Evolutionary conservation across 2,329 filamentous ascomycete genomes (phyloP), one percentile per base, ranked within the genome.

Genomic region (Drechslerella dactyloides): DNA sequence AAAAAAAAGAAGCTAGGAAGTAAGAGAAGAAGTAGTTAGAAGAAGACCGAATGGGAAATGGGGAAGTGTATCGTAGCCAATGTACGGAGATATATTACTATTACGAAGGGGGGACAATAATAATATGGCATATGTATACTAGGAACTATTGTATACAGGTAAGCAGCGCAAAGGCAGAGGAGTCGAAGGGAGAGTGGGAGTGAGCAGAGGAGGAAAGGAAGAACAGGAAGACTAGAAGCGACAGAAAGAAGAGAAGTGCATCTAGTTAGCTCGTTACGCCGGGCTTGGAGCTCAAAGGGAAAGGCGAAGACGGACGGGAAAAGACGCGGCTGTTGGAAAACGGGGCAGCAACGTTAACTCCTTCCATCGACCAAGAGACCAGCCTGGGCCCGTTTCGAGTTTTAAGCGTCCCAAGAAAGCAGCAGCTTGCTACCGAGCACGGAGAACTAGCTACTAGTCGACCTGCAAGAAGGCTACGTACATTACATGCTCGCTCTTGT

Each of bases 311-410:
- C 33, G 42, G 59, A 63, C 37, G 56, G 56, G 68, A 61, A 65
- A 57, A 48, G 68, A 60, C 59, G 60, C 53, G 50, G 60, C 53
- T 70, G 66, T 35, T 60, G 66, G 51, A 62, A 69, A 63, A 63
- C 59, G 53, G 52, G 58, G 51, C 61, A 65, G 53, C 44, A 48
- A 48, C 44, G 44, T 48, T 48, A 23, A 48, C 44, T 48, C 44
- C 44, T 48, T 48, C 44, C 46, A 53, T 61, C 48, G 48, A 54
- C 51, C 30, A 57, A 72, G 54, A 72, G 68, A 65, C 68, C 68
- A 72, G 51, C 54, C 58, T 56, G 61, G 60, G 55, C 42, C 42
- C 48, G 60, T 58, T 64, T 64, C 58, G 52, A 62, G 52, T 62
- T 60, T 60, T 69, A 53, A 57, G 59, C 55, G 10, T 27, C 50